Percentiles rank a stretch among this genome's conserved stretches.
These are phyloP conservation scores for Melastoma candidum DNA, from an alignment of 441 rosid species.

Conservation along the genomic window DNA sequence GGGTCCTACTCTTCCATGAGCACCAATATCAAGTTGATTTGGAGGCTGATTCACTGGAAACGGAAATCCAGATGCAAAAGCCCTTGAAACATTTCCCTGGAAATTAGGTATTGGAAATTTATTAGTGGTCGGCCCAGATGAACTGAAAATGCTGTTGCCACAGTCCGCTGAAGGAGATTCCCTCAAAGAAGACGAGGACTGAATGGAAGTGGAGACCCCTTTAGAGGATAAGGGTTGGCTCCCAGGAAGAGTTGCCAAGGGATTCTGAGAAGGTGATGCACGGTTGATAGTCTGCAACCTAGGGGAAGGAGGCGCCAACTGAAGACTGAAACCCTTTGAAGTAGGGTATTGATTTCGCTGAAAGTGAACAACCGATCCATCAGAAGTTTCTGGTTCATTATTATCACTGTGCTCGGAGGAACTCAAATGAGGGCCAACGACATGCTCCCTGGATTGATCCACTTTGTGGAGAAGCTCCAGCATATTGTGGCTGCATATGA, in stretches of 20 bases:
- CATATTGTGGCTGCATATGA: slow-evolving; percentile 22
- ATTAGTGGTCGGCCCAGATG: slow-evolving; percentile 21
- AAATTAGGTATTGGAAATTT: slow-evolving; percentile 19
- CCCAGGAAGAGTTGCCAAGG: slow-evolving; percentile 10
- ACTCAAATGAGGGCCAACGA: slow-evolving; percentile 16
- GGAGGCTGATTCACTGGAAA: slow-evolving; percentile 33
- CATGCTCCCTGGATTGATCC: slow-evolving; percentile 24
- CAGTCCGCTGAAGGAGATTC: slow-evolving; percentile 30
- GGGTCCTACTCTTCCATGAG: too few relatives aligned
- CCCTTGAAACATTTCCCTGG: slow-evolving; percentile 26
- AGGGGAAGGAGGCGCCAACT: slow-evolving; percentile 36
- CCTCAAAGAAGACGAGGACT: slow-evolving; percentile 27
- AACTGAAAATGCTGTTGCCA: slow-evolving; percentile 20
- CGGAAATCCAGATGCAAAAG: slow-evolving; percentile 31
- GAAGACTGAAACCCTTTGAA: slow-evolving; percentile 34
- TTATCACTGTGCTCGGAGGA: slow-evolving; percentile 13
- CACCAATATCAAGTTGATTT: slow-evolving; percentile 17
- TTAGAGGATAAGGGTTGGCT: slow-evolving; percentile 18
- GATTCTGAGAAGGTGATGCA: slow-evolving; percentile 18
- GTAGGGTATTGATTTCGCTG: slow-evolving; percentile 11
- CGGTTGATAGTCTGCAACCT: slow-evolving; percentile 19
- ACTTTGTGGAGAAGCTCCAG: slow-evolving; percentile 29
- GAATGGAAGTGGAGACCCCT: slow-evolving; percentile 35
- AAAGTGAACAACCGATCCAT: slow-evolving; percentile 9
- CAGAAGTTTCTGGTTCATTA: slow-evolving; percentile 14